A percentile compares a stretch with the other conserved stretches of the same genome.
These are phyloP conservation scores for Fusarium sambucinum DNA, from an alignment of 2,329 filamentous ascomycete species.

Conservation along the genomic window DNA sequence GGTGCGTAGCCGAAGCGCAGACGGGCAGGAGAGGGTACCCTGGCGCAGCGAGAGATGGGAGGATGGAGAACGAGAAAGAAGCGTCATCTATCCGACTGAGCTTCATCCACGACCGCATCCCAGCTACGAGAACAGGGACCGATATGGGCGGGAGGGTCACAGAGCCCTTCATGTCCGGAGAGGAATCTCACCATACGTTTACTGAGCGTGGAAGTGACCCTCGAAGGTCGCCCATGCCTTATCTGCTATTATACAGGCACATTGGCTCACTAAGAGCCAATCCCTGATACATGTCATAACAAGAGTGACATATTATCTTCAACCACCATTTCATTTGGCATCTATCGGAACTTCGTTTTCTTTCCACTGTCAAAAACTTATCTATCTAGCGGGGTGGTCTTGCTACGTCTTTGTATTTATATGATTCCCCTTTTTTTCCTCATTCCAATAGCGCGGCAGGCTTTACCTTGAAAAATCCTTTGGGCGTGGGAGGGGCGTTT, in stretches of 20 bases:
- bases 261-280: neutral
- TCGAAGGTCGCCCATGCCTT: constrained; percentile 21
- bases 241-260: constrained; percentile 23
- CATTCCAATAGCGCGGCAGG: constrained; percentile 17
- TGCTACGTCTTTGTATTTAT: constrained; percentile 37
- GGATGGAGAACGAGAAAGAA: constrained; percentile 22
- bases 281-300: constrained; percentile 14
- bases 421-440: constrained; percentile 32
- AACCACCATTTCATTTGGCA: neutral
- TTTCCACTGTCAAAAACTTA: neutral
- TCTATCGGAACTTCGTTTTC: neutral
- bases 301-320: constrained; percentile 5
- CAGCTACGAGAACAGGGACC: constrained; percentile 50
- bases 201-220: constrained; percentile 39
- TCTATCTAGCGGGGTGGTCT: constrained; percentile 10
- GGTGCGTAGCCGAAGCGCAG: constrained; percentile 28
- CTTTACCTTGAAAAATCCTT: constrained; percentile 6
- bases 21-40: constrained; percentile 32
- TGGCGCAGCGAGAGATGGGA: constrained; percentile 41
- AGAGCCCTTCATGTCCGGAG: constrained; percentile 44
- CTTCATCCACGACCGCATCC: constrained; percentile 35
- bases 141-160: constrained; percentile 53
- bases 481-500: constrained; percentile 46
- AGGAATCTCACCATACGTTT: constrained; percentile 51
- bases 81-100: constrained; percentile 35